These are phyloP conservation scores for Candida germanica DNA, from an alignment of 805 yeast genomes.

Conservation along the genomic window DNA sequence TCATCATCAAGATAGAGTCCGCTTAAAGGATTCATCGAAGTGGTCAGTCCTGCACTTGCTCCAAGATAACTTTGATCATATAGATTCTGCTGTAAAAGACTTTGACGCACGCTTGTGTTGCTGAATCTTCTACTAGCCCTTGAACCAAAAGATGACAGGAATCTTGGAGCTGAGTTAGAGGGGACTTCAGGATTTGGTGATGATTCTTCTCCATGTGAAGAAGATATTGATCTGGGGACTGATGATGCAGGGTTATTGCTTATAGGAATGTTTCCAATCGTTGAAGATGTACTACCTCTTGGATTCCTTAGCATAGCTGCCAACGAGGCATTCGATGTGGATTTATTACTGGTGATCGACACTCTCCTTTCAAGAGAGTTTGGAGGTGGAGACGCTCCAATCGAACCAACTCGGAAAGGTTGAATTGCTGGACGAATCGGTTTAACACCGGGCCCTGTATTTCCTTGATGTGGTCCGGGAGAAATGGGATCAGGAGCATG, in stretches of 20 bases:
- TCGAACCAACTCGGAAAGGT: slow-evolving; percentile 63
- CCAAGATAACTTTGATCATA: slow-evolving; percentile 24
- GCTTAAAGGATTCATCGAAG: slow-evolving; percentile 33
- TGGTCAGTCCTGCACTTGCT: slow-evolving; percentile 35
- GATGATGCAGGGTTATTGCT: slow-evolving; percentile 14
- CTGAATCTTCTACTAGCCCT: slow-evolving; percentile 51
- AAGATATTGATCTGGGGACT: slow-evolving; percentile 37
- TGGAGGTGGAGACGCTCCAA: slow-evolving; percentile 43
- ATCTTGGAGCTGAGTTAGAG: slow-evolving; percentile 46
- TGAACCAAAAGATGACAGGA: slow-evolving; percentile 73
- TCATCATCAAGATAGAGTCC: slow-evolving; percentile 55
- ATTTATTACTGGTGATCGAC: slow-evolving; percentile 44
- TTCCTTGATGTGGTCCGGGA: slow-evolving; percentile 18
- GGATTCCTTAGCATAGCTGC: slow-evolving; percentile 53
- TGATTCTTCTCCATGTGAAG: slow-evolving; percentile 39
- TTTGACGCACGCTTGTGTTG: slow-evolving; percentile 29
- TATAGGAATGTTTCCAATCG: slow-evolving; percentile 18
- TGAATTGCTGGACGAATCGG: slow-evolving; percentile 39
- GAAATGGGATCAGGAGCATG: slow-evolving; percentile 13
- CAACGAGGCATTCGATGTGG: slow-evolving; percentile 51
- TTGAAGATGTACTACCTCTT: slow-evolving; percentile 42
- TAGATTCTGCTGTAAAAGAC: slow-evolving; percentile 20
- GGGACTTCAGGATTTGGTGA: slow-evolving; percentile 22
- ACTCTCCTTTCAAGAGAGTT: slow-evolving; percentile 37
- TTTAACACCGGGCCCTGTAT: slow-evolving; percentile 9